These are phyloP conservation scores for Boletus rubroflammeus DNA, from an alignment of 768 basidiomycete genomes.

Conservation along the genomic window DNA sequence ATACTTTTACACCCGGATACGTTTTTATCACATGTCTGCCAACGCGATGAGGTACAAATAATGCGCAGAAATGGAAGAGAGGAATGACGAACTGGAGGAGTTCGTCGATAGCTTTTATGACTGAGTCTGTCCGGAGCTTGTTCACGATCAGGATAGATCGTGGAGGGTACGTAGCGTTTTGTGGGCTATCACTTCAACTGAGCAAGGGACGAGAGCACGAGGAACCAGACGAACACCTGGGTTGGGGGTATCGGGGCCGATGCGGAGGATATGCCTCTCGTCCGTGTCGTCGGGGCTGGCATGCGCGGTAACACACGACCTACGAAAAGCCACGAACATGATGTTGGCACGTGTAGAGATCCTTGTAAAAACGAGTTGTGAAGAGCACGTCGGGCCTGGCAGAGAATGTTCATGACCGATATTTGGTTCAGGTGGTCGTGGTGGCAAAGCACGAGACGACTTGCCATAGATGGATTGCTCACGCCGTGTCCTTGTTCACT, in stretches of 20 bases:
- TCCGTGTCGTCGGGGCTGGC: not conserved
- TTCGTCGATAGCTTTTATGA: conserved; percentile 71
- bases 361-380: conserved; percentile 21
- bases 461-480: conserved; percentile 15
- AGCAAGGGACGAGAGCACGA: conserved; percentile 13
- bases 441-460: not conserved
- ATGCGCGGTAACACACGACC: not conserved
- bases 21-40: conserved; percentile 52
- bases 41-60: not conserved
- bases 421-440: not conserved
- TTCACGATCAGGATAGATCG: conserved; percentile 74
- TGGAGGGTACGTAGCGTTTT: conserved; percentile 37
- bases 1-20: conserved; percentile 61
- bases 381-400: conserved; percentile 19
- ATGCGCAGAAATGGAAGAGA: not conserved
- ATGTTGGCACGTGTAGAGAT: not conserved
- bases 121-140: conserved; percentile 74
- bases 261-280: conserved; percentile 14
- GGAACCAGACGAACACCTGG: conserved; percentile 21
- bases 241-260: conserved; percentile 2
- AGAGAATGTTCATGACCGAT: conserved; percentile 20
- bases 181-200: conserved; percentile 27
- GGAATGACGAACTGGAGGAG: conserved; percentile 55
- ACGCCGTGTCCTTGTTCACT: not conserved
- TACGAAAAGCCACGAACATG: conserved; percentile 2